These are phyloP conservation scores for Aureobasidium sp. DNA, from an alignment of 2,329 filamentous ascomycete genomes.

Conservation along the genomic window DNA sequence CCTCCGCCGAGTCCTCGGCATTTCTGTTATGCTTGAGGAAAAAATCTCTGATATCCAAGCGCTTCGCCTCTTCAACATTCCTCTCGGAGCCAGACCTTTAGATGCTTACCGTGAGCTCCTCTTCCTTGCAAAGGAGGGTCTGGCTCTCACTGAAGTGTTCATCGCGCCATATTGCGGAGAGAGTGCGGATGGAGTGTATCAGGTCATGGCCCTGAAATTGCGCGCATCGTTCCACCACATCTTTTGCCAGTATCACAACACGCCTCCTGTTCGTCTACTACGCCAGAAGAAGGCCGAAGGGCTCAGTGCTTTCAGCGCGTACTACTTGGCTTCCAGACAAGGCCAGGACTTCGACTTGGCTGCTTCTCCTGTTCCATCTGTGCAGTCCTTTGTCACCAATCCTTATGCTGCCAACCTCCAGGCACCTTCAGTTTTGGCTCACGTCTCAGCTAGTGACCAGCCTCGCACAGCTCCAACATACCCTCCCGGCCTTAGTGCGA, in stretches of 20 bases:
- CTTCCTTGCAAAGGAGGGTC: conserved; percentile 88
- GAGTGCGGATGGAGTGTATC: conserved; percentile 69
- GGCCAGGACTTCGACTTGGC: neutral
- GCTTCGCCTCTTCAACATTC: conserved; percentile 71
- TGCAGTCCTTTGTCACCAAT: conserved; percentile 43
- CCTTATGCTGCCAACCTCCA: conserved; percentile 34
- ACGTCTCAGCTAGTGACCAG: conserved; percentile 30
- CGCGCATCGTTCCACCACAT: conserved; percentile 94
- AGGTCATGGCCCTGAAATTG: conserved; percentile 84
- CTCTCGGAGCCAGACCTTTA: conserved; percentile 70
- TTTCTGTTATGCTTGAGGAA: conserved; percentile 80
- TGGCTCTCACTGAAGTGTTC: conserved; percentile 78
- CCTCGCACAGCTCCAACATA: conserved; percentile 27
- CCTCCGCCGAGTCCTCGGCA: conserved; percentile 84
- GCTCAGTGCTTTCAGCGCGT: neutral
- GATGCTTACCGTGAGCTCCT: conserved; percentile 86
- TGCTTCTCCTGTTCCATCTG: conserved; percentile 34
- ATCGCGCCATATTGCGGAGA: conserved; percentile 67
- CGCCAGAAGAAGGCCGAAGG: conserved; percentile 27
- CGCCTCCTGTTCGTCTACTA: conserved; percentile 61
- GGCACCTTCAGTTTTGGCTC: conserved; percentile 21
- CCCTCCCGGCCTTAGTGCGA: conserved; percentile 35
- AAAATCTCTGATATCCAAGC: conserved; percentile 78
- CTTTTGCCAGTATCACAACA: conserved; percentile 92
- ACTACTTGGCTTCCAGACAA: neutral